Evolutionary conservation across 176 grass and related monocot genomes (phyloP), one percentile per base, ranked within the genome.

Genomic region (Coix lacrymajobi): DNA sequence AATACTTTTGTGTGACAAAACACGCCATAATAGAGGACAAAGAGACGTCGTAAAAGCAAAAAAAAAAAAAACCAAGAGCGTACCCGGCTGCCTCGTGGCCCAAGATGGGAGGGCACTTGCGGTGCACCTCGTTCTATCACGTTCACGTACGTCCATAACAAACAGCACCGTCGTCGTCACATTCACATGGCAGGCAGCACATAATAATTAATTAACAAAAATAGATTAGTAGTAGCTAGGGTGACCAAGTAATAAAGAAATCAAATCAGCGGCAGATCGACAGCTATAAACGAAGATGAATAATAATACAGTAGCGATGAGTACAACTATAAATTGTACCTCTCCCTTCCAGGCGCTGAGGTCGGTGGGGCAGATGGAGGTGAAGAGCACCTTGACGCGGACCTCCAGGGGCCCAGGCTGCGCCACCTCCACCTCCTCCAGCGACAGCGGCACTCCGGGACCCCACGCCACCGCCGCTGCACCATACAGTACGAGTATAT

Each of bases 71-170:
- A n/a, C n/a, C n/a, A n/a, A n/a, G n/a, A n/a, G n/a, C n/a, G n/a
- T n/a, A 98, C 92, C 96, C 92, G 54, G 96, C 88, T 46, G 96
- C 96, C 67, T 98, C 96, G 56, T 98, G 96, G 0, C 96, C 96
- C 12, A 98, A 46, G 81, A 98, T 98, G 58, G 92, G 90, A 36
- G 96, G 92, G 48, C 80, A 98, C 78, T 54, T 86, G 17, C 90
- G 83, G n/a, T 98, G 95, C 39, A 70, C 11, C 75, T 88, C 85
- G 54, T 84, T 95, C 96, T 98, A n/a, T n/a, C n/a, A n/a, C n/a
- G n/a, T n/a, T n/a, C n/a, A n/a, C n/a, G 28, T 12, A 45, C 24
- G 26, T 11, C 36, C 36, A 41, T 29, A 24, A 58, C 0, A 32
- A 32, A 60, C 26, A 24, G 37, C 29, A 64, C 0, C 20, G 25